phyloP scores from a whole-genome alignment of 1,284 basidiomycete genomes.

The Leucoagaricus sp. region DNA sequence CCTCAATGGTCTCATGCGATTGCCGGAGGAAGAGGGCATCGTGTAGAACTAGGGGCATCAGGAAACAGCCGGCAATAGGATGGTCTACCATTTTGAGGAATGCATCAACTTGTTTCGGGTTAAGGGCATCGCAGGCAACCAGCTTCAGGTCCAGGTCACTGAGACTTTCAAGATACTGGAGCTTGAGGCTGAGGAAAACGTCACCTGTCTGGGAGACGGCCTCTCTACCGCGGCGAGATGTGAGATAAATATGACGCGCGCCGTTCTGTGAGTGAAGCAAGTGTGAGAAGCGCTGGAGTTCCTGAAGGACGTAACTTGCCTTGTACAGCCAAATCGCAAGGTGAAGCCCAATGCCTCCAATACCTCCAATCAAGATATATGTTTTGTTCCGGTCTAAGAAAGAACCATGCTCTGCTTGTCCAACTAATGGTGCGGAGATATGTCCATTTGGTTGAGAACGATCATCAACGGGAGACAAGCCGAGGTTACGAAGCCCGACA shows the following conservation, averaged over 20 bases:
- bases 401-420: neutral
- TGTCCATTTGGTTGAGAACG: neutral
- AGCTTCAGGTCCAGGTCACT: conserved; percentile 30
- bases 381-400: conserved; percentile 18
- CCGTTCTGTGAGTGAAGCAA: conserved; percentile 31
- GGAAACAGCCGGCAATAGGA: conserved; percentile 37
- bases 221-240: conserved; percentile 36
- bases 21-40: conserved; percentile 35
- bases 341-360: conserved; percentile 34
- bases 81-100: conserved; percentile 23
- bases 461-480: neutral
- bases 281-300: neutral
- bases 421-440: neutral
- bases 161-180: conserved; percentile 31
- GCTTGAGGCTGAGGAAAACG: conserved; percentile 24
- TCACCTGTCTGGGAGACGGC: conserved; percentile 20
- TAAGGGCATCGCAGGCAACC: conserved; percentile 32
- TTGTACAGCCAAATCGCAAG: conserved; percentile 41
- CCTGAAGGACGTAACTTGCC: conserved; percentile 26
- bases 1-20: conserved; percentile 30
- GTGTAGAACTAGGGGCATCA: conserved; percentile 33
- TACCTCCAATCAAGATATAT: conserved; percentile 31
- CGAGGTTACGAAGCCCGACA: neutral
- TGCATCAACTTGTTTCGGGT: conserved; percentile 17
- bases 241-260: conserved; percentile 37